These are phyloP conservation scores for Glycyrrhiza uralensis DNA, from an alignment of 306 rosid species.

Conservation along the genomic window DNA sequence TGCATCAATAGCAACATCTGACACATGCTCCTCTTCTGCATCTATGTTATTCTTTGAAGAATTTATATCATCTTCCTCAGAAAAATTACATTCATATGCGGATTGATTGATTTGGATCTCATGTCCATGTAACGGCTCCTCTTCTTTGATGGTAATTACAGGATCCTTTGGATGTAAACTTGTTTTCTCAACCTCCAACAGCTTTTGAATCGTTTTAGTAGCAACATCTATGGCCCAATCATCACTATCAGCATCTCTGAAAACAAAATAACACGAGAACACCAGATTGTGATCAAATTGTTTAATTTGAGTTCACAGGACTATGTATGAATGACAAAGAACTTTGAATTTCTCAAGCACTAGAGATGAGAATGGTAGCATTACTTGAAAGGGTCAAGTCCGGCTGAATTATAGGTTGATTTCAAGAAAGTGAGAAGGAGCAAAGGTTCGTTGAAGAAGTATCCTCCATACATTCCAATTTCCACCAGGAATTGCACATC, in stretches of 20 bases:
- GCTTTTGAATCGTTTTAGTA: conserved; percentile 47
- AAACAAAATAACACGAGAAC: background rate
- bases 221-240: conserved; percentile 50
- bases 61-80: conserved; percentile 14
- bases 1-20: conserved; percentile 24
- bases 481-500: conserved; percentile 74
- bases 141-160: conserved; percentile 20
- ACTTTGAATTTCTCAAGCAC: background rate
- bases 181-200: conserved; percentile 57
- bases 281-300: background rate
- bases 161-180: conserved; percentile 21
- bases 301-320: background rate
- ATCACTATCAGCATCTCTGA: conserved; percentile 47
- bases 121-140: conserved; percentile 28
- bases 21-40: conserved; percentile 17
- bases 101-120: conserved; percentile 27
- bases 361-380: background rate
- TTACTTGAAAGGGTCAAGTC: conserved; percentile 59
- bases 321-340: background rate
- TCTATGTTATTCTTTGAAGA: conserved; percentile 27
- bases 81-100: background rate
- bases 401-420: conserved; percentile 52
- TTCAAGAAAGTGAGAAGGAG: conserved; percentile 56
- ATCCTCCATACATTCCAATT: conserved; percentile 60
- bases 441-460: conserved; percentile 51